A percentile compares a stretch with the other conserved stretches of the same genome.
phyloP scores from a whole-genome alignment of 345 rosid species.

The Lepidium africanum region DNA sequence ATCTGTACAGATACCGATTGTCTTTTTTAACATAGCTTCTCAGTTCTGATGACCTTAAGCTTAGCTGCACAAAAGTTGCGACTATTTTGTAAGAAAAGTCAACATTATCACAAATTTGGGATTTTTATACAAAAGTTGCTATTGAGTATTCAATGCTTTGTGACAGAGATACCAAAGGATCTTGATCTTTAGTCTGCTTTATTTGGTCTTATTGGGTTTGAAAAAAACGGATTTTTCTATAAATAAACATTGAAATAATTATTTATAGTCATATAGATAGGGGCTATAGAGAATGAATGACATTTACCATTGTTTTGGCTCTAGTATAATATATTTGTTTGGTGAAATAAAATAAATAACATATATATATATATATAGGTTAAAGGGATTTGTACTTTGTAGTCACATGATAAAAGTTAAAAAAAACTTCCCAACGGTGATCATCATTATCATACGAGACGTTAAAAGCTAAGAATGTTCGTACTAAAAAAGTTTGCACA shows the following conservation, averaged over 20 bases:
- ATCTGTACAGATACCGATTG: not conserved
- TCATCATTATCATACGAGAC: slow-evolving; percentile 10
- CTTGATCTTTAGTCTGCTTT: not conserved
- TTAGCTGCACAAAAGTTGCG: slow-evolving; percentile 17
- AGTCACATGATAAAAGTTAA: slow-evolving; percentile 13
- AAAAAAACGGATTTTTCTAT: not conserved
- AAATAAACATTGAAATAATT: not conserved
- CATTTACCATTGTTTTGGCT: not conserved
- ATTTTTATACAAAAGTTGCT: slow-evolving; percentile 18
- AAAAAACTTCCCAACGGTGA: not conserved
- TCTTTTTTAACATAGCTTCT: slow-evolving; percentile 4
- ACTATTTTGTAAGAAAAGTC: slow-evolving; percentile 20
- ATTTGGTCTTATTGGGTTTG: not conserved
- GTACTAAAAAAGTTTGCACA: not conserved
- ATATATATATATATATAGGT: not conserved
- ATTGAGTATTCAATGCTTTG: slow-evolving; percentile 26
- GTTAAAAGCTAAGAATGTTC: slow-evolving; percentile 11
- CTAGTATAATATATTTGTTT: not conserved
- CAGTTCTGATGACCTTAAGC: slow-evolving; percentile 15
- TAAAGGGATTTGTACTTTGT: slow-evolving; percentile 12
- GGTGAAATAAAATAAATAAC: too few relatives aligned
- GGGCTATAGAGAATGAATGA: slow-evolving; percentile 2
- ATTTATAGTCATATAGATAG: not conserved
- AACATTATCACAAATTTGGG: slow-evolving; percentile 6
- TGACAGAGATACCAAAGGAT: slow-evolving; percentile 17